A percentile compares a stretch with the other conserved stretches of the same genome.
Conservation (phyloP, 768 basidiomycete species). For the Omphalotus guepiniiformis region DNA sequence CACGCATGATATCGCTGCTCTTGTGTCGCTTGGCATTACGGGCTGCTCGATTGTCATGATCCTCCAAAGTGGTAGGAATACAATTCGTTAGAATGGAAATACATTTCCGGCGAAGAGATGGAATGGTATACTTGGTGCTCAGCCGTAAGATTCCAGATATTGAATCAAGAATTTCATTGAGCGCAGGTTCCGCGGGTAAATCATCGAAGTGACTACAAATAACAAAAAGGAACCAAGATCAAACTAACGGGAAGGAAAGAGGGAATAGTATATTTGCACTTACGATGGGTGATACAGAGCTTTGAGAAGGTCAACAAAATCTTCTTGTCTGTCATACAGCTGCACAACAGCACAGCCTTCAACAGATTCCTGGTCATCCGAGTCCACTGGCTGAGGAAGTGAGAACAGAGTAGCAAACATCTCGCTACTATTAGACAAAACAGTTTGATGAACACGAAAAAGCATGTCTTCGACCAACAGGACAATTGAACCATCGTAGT, state of each 20-base stretch:
- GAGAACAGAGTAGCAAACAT: slow-evolving; percentile 61
- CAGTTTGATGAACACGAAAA: slow-evolving; percentile 43
- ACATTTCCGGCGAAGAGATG: slow-evolving; percentile 47
- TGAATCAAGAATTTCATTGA: slow-evolving; percentile 41
- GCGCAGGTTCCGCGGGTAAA: slow-evolving; percentile 29
- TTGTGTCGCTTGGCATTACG: slow-evolving; percentile 25
- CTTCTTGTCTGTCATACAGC: slow-evolving; percentile 43
- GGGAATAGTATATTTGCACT: no score
- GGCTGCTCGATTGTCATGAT: slow-evolving; percentile 27
- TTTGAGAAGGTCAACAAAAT: slow-evolving; percentile 45
- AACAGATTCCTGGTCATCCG: slow-evolving; percentile 29
- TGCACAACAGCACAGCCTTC: slow-evolving; percentile 50
- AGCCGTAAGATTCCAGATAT: slow-evolving; percentile 55
- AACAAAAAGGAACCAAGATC: background rate
- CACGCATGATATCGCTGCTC: slow-evolving; percentile 38
- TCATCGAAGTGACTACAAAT: slow-evolving; percentile 32
- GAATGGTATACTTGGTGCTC: slow-evolving; percentile 59
- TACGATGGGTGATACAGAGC: slow-evolving; percentile 51
- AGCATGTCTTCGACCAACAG: slow-evolving; percentile 34
- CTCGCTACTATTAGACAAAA: slow-evolving; percentile 53
- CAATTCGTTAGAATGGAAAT: slow-evolving; percentile 40
- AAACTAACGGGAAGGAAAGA: background rate
- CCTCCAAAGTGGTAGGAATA: slow-evolving; percentile 35
- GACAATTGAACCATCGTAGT: slow-evolving; percentile 44
- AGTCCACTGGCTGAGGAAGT: slow-evolving; percentile 43